Evolutionary conservation across 78 protist species (phyloP).

Genomic region (Dictyostelium brefeldianum): DNA sequence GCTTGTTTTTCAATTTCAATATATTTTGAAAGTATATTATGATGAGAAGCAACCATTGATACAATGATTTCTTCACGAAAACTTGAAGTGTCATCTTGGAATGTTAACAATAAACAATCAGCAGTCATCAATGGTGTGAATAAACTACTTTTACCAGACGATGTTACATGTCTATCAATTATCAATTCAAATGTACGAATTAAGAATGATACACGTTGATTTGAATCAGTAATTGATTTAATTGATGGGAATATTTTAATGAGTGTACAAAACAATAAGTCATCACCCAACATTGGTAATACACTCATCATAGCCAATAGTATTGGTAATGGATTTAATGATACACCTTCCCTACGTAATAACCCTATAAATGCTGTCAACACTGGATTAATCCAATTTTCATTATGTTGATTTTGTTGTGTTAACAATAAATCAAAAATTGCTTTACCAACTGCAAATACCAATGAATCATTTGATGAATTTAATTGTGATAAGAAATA

Average conservation of each 20-base stretch:
- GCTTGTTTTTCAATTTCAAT: background rate
- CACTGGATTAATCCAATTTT: slow-evolving; percentile 69
- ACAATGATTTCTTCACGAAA: slow-evolving; percentile 67
- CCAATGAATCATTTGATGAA: slow-evolving; percentile 53
- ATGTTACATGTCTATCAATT: slow-evolving; percentile 53
- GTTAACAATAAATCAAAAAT: slow-evolving; percentile 61
- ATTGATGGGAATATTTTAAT: slow-evolving; percentile 56
- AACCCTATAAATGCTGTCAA: slow-evolving; percentile 65
- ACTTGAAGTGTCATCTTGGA: slow-evolving; percentile 60
- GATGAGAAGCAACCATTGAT: slow-evolving; percentile 76
- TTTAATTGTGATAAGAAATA: slow-evolving; percentile 37
- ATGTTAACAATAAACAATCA: background rate
- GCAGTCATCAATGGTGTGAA: slow-evolving; percentile 46
- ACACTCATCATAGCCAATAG: slow-evolving; percentile 62
- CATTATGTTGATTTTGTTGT: slow-evolving; percentile 69
- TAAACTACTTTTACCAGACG: slow-evolving; percentile 39
- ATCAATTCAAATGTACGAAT: slow-evolving; percentile 69
- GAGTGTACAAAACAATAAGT: slow-evolving; percentile 40
- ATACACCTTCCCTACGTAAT: slow-evolving; percentile 59
- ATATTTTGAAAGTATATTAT: slow-evolving; percentile 46
- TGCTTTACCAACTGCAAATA: slow-evolving; percentile 67
- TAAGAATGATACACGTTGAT: slow-evolving; percentile 57
- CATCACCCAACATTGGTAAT: slow-evolving; percentile 70
- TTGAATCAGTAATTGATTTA: slow-evolving; percentile 49
- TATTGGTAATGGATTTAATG: slow-evolving; percentile 64